phyloP scores from a whole-genome alignment of 352 stramenopile genomes.

The Pythium aquatile region DNA sequence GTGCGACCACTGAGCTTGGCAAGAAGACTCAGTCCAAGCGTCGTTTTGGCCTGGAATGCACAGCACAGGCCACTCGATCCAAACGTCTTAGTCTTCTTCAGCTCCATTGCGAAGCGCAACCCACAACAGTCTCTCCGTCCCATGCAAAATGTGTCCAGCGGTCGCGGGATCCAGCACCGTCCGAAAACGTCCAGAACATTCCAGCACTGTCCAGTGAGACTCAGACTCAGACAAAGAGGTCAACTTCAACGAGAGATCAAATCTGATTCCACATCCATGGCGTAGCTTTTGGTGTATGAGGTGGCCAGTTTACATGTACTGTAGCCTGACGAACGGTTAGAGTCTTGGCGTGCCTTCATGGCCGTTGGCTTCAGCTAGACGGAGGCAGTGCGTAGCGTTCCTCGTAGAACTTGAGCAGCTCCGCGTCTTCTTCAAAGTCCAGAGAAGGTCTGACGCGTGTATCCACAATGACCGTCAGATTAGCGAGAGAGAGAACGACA shows the following conservation, averaged over 20 bases:
- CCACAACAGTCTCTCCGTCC: neutral
- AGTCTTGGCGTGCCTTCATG: neutral
- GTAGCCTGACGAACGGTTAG: conserved; percentile 1
- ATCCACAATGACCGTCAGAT: neutral
- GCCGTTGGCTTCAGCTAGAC: neutral
- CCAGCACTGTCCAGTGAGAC: neutral
- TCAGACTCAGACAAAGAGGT: conserved; percentile 4
- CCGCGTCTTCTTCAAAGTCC: conserved; percentile 26
- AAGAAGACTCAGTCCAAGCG: neutral
- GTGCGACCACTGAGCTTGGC: neutral
- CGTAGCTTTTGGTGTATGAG: neutral
- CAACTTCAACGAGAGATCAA: neutral
- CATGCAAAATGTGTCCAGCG: neutral
- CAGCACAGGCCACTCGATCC: too few relatives aligned
- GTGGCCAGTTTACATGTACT: neutral
- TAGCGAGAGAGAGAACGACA: neutral
- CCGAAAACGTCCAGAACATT: conserved; percentile 19
- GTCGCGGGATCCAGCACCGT: neutral
- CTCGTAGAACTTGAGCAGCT: conserved; percentile 18
- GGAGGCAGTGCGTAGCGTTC: neutral
- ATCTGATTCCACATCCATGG: neutral
- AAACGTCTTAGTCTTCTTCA: neutral
- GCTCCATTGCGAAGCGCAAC: neutral
- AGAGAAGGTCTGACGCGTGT: conserved; percentile 38
- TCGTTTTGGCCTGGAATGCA: neutral